phyloP scores from a whole-genome alignment of 2,329 filamentous ascomycete species.

The Colletotrichum truncatum region DNA sequence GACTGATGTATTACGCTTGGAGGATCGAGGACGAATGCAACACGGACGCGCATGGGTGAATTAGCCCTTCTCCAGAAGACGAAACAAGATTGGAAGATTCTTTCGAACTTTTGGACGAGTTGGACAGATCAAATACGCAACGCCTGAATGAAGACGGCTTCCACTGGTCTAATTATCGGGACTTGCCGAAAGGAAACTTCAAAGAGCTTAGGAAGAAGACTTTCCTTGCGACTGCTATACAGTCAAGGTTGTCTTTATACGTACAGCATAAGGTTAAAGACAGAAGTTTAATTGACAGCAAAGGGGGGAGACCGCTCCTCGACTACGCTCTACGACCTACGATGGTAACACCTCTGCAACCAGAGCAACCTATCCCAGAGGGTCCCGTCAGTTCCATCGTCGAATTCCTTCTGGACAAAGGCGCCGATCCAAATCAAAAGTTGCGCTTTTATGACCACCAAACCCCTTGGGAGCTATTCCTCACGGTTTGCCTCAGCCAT shows the following conservation, averaged over 20 bases:
- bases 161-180: not conserved
- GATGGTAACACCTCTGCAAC: not conserved
- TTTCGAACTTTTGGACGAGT: not conserved
- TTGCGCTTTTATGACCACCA: no score
- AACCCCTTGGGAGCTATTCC: no score
- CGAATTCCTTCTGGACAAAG: not conserved
- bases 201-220: not conserved
- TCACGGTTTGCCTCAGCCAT: not conserved
- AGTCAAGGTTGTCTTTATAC: not conserved
- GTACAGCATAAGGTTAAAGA: not conserved
- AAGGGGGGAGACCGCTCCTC: not conserved
- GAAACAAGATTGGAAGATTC: not conserved
- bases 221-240: not conserved
- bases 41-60: not conserved
- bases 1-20: not conserved
- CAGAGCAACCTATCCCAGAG: not conserved
- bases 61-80: not conserved
- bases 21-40: not conserved
- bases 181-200: not conserved
- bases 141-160: not conserved
- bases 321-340: not conserved
- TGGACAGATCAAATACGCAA: not conserved
- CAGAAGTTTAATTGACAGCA: not conserved
- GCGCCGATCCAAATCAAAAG: not conserved
- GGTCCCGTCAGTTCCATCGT: not conserved